phyloP scores from a whole-genome alignment of 768 basidiomycete species.

The Rhodotorula paludigena region DNA sequence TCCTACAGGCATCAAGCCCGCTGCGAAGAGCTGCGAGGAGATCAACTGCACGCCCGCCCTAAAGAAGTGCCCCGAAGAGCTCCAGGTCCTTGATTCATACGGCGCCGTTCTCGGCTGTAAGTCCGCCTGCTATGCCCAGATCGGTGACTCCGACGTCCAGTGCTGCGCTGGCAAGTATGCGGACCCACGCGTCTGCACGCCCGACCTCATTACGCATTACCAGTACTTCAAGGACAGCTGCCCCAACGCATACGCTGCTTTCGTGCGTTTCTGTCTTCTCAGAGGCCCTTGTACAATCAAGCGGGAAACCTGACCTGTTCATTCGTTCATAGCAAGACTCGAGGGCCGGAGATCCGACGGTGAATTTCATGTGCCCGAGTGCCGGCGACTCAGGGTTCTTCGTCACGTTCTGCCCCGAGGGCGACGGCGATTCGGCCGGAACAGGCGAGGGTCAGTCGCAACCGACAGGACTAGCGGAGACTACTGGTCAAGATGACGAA shows the following conservation, averaged over 20 bases:
- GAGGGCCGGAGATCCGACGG: not conserved
- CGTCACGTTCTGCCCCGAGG: conserved; percentile 24
- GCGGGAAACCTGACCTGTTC: not conserved
- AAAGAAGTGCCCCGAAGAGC: conserved; percentile 13
- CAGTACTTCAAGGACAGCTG: conserved; percentile 19
- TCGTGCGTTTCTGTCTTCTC: not conserved
- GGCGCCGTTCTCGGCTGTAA: conserved; percentile 14
- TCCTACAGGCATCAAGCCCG: conserved; percentile 6
- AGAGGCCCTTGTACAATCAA: no score
- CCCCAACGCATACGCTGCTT: conserved; percentile 9
- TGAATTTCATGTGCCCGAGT: conserved; percentile 4
- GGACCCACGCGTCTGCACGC: not conserved
- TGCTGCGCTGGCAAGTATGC: conserved; percentile 17
- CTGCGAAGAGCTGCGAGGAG: not conserved
- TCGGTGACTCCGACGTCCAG: conserved; percentile 12
- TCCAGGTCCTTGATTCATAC: conserved; percentile 21
- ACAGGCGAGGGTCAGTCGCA: no score
- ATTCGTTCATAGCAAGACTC: not conserved
- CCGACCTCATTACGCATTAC: conserved; percentile 15
- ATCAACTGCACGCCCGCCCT: conserved; percentile 15
- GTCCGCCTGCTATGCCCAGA: conserved; percentile 5
- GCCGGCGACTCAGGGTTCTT: conserved; percentile 9
- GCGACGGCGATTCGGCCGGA: conserved; percentile 9
- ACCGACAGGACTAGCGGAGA: no score
- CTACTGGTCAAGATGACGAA: no score